These are phyloP conservation scores for Zymoseptoria ardabiliae DNA, from an alignment of 2,329 filamentous ascomycete genomes.

Conservation along the genomic window DNA sequence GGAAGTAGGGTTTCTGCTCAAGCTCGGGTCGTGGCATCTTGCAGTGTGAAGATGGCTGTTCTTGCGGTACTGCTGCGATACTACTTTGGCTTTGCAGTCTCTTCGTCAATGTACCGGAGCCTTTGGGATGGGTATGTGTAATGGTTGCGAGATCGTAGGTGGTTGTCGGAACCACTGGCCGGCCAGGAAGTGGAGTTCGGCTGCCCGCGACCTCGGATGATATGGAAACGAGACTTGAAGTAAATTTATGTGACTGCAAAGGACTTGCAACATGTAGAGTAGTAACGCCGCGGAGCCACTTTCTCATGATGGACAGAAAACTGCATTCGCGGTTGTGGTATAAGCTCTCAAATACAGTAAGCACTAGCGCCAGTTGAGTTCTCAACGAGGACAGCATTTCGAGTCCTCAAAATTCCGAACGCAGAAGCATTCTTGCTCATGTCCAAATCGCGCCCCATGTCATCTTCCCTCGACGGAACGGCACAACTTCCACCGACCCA, in stretches of 20 bases:
- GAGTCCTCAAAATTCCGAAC: background rate
- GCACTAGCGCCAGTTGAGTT: background rate
- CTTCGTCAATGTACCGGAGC: background rate
- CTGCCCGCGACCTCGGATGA: background rate
- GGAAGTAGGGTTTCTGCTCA: background rate
- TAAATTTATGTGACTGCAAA: background rate
- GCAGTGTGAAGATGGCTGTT: background rate
- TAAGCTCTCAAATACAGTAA: background rate
- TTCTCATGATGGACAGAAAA: background rate
- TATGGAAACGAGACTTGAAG: background rate
- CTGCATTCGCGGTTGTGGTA: background rate
- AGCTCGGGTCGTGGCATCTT: background rate
- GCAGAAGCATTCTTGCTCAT: conserved; percentile 10
- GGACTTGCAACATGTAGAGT: background rate
- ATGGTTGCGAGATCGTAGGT: background rate
- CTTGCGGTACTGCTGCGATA: background rate
- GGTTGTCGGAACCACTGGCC: background rate
- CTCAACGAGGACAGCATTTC: background rate
- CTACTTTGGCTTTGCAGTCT: background rate
- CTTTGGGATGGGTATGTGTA: background rate
- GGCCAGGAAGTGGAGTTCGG: background rate
- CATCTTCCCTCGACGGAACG: conserved; percentile 56
- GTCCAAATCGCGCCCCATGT: conserved; percentile 50
- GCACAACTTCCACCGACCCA: conserved; percentile 52
- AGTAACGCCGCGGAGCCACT: background rate